Conservation (phyloP, 2,329 filamentous ascomycete genomes). For the Pseudogymnoascus sp. region DNA sequence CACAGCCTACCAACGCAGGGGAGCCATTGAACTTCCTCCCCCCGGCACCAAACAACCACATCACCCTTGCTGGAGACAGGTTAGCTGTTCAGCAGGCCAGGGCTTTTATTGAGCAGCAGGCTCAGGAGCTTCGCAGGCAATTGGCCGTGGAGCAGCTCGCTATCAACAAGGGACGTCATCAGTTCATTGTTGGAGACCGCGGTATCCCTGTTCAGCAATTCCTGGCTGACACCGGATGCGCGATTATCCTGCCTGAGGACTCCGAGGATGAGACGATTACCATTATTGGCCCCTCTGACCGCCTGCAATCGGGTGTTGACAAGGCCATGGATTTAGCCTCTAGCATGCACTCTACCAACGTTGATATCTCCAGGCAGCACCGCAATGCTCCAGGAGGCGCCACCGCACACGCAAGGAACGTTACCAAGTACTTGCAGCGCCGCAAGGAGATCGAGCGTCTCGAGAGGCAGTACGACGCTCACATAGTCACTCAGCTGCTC, state of each 20-base stretch:
- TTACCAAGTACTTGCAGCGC: slow-evolving; percentile 82
- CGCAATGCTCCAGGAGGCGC: slow-evolving; percentile 65
- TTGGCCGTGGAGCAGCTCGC: slow-evolving; percentile 72
- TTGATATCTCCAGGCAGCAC: slow-evolving; percentile 78
- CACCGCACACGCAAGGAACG: slow-evolving; percentile 71
- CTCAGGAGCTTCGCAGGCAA: slow-evolving; percentile 67
- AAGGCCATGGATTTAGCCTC: slow-evolving; percentile 84
- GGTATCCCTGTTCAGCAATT: slow-evolving; percentile 79
- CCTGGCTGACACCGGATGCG: slow-evolving; percentile 83
- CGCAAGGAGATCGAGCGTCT: slow-evolving; percentile 76
- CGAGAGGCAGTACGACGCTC: slow-evolving; percentile 73
- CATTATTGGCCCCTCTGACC: slow-evolving; percentile 71
- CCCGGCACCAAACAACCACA: slow-evolving; percentile 66
- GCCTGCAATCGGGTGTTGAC: slow-evolving; percentile 69
- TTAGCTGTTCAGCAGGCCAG: slow-evolving; percentile 72
- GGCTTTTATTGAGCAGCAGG: slow-evolving; percentile 72
- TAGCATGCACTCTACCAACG: slow-evolving; percentile 75
- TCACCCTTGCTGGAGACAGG: slow-evolving; percentile 82
- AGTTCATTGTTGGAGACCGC: slow-evolving; percentile 86
- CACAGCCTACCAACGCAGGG: slow-evolving; percentile 54
- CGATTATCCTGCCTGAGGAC: slow-evolving; percentile 71
- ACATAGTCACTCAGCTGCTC: slow-evolving; percentile 73
- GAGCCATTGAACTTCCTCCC: slow-evolving; percentile 65
- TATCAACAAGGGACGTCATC: slow-evolving; percentile 81
- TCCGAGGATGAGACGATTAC: slow-evolving; percentile 75